Evolutionary conservation across 1,139 yeast genomes (phyloP).

Genomic region (Suhomyces anneliseae): DNA sequence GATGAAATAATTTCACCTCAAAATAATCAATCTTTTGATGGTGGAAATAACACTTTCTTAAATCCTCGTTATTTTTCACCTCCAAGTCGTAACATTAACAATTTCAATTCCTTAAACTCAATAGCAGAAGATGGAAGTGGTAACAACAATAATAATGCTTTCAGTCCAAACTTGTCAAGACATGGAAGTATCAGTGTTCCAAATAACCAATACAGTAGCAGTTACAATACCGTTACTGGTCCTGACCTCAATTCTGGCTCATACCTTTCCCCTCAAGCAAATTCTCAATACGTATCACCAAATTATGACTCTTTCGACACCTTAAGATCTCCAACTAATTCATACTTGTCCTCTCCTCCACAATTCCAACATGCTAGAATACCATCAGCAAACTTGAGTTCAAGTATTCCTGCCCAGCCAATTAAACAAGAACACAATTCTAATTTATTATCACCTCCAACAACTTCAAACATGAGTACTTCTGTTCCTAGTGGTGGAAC

Average conservation of each 20-base stretch:
- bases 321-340: constrained; percentile 30
- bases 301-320: constrained; percentile 29
- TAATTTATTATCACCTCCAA: constrained; percentile 29
- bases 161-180: constrained; percentile 35
- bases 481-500: constrained; percentile 26
- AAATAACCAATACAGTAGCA: constrained; percentile 11
- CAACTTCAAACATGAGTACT: constrained; percentile 23
- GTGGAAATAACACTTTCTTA: constrained; percentile 26
- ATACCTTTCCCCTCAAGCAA: constrained; percentile 17
- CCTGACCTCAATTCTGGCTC: constrained; percentile 16
- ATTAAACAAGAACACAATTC: constrained; percentile 19
- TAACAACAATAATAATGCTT: constrained; percentile 17
- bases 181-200: constrained; percentile 37
- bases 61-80: constrained; percentile 48
- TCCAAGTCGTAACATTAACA: constrained; percentile 24
- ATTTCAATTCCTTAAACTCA: constrained; percentile 31
- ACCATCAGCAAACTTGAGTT: constrained; percentile 28
- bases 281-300: constrained; percentile 19
- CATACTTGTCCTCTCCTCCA: constrained; percentile 42
- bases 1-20: constrained; percentile 41
- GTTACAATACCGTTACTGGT: constrained; percentile 13
- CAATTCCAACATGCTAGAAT: constrained; percentile 18
- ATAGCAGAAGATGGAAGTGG: constrained; percentile 33
- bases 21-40: constrained; percentile 10
- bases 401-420: constrained; percentile 28